These are phyloP conservation scores for Hyphopichia pseudoburtonii DNA, from an alignment of 1,139 yeast species.

Conservation along the genomic window DNA sequence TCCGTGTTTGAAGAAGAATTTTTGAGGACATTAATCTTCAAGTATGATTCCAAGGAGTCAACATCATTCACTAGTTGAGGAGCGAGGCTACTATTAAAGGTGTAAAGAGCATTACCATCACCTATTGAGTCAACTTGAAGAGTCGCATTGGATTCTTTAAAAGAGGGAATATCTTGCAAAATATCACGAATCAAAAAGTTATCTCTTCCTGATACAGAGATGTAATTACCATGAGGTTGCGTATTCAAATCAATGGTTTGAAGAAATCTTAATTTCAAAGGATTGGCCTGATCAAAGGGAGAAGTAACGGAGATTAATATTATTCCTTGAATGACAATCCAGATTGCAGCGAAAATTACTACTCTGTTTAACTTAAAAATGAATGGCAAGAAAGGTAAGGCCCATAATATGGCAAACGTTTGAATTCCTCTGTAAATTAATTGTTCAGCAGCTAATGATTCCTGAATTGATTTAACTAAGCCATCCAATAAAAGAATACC, in stretches of 20 bases:
- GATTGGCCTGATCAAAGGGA: constrained; percentile 60
- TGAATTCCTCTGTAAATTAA: constrained; percentile 48
- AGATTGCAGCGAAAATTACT: constrained; percentile 40
- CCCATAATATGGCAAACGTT: constrained; percentile 36
- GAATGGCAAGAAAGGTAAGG: constrained; percentile 68
- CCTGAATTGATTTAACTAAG: constrained; percentile 68
- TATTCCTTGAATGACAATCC: constrained; percentile 35
- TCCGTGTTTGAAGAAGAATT: constrained; percentile 44
- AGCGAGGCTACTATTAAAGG: constrained; percentile 44
- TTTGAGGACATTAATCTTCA: constrained; percentile 49
- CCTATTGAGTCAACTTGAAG: constrained; percentile 34
- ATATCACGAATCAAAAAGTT: constrained; percentile 39
- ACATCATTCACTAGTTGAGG: constrained; percentile 55
- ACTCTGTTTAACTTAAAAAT: constrained; percentile 63
- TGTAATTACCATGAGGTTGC: constrained; percentile 30
- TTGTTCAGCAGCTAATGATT: constrained; percentile 47
- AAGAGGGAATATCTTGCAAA: constrained; percentile 62
- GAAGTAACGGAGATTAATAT: constrained; percentile 33
- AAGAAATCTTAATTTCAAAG: constrained; percentile 68
- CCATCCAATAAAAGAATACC: constrained; percentile 62
- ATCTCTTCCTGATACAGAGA: constrained; percentile 53
- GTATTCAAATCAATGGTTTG: constrained; percentile 52
- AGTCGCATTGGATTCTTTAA: constrained; percentile 33
- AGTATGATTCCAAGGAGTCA: constrained; percentile 37
- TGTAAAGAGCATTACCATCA: constrained; percentile 55